Conservation (phyloP, 2,329 filamentous ascomycete species). For the Nannizziopsis barbatae region DNA sequence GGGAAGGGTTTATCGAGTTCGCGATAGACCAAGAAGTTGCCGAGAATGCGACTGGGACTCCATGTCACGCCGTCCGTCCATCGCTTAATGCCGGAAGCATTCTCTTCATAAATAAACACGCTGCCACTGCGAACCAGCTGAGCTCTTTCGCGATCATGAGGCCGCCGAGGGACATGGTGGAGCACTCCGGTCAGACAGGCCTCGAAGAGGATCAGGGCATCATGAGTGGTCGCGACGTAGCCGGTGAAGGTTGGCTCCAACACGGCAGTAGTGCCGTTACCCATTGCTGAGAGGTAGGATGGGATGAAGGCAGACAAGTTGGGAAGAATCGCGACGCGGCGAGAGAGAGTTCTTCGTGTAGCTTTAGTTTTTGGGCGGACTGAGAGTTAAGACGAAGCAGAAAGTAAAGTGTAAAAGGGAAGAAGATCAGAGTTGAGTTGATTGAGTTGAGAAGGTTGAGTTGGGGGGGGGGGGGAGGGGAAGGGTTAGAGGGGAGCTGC, state of each 20-base stretch:
- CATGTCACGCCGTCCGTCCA: constrained; percentile 90
- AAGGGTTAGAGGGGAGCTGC: constrained; percentile 9
- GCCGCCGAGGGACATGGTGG: constrained; percentile 67
- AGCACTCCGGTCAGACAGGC: constrained; percentile 60
- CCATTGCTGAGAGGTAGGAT: constrained; percentile 23
- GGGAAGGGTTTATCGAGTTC: constrained; percentile 68
- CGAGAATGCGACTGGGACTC: constrained; percentile 77
- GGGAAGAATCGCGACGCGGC: constrained; percentile 15
- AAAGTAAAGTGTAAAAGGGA: constrained; percentile 6
- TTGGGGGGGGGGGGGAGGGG: too few species aligned
- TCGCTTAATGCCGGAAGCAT: constrained; percentile 79
- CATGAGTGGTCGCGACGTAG: constrained; percentile 56
- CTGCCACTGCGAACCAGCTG: constrained; percentile 71
- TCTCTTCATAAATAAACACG: constrained; percentile 86
- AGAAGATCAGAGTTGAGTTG: not conserved
- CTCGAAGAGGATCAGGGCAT: constrained; percentile 72
- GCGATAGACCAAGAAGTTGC: constrained; percentile 76
- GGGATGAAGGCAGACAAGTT: too few species aligned
- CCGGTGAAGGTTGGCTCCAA: constrained; percentile 57
- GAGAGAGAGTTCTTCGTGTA: constrained; percentile 12
- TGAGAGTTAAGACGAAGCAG: constrained; percentile 5
- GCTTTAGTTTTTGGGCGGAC: constrained; percentile 15
- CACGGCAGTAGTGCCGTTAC: constrained; percentile 36
- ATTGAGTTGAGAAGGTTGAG: too few species aligned
- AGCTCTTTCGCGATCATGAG: constrained; percentile 71